Percentiles rank a stretch among this genome's conserved stretches.
Evolutionary conservation across 768 basidiomycete genomes (phyloP).

Genomic region (Gyrodon lividus): DNA sequence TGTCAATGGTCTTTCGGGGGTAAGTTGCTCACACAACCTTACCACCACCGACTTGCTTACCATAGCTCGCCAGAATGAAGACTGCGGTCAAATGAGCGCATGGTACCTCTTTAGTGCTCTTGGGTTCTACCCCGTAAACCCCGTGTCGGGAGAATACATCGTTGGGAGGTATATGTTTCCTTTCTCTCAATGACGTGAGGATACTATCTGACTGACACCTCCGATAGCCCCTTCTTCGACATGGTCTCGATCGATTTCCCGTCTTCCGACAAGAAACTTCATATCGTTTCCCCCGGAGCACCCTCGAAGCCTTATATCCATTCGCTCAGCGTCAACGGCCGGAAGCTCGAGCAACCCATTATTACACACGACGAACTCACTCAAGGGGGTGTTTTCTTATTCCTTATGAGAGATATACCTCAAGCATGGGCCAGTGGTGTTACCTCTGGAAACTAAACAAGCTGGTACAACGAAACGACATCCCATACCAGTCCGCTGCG

Average conservation of each 20-base stretch:
- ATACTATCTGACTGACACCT: neutral
- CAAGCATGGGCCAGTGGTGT: conserved; percentile 41
- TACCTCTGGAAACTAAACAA: neutral
- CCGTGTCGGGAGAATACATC: conserved; percentile 71
- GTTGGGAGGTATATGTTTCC: conserved; percentile 58
- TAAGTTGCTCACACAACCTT: conserved; percentile 28
- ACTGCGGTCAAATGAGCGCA: conserved; percentile 89
- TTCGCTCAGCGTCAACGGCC: conserved; percentile 56
- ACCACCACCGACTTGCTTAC: neutral
- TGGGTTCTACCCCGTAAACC: conserved; percentile 85
- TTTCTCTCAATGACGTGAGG: neutral
- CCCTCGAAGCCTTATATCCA: conserved; percentile 59
- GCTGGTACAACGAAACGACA: too few relatives aligned
- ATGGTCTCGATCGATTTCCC: conserved; percentile 57
- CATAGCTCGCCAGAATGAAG: conserved; percentile 61
- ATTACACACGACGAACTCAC: conserved; percentile 63
- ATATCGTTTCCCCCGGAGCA: conserved; percentile 57
- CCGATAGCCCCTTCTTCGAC: conserved; percentile 50
- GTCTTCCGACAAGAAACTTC: conserved; percentile 34
- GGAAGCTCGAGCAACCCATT: conserved; percentile 40
- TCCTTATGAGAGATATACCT: conserved; percentile 60
- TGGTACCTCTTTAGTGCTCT: conserved; percentile 84
- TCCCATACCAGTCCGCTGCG: too few relatives aligned
- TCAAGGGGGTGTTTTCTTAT: conserved; percentile 54
- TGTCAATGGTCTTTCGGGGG: conserved; percentile 69